phyloP scores from a whole-genome alignment of 352 stramenopile genomes.

The Aphanomyces cochlioides region DNA sequence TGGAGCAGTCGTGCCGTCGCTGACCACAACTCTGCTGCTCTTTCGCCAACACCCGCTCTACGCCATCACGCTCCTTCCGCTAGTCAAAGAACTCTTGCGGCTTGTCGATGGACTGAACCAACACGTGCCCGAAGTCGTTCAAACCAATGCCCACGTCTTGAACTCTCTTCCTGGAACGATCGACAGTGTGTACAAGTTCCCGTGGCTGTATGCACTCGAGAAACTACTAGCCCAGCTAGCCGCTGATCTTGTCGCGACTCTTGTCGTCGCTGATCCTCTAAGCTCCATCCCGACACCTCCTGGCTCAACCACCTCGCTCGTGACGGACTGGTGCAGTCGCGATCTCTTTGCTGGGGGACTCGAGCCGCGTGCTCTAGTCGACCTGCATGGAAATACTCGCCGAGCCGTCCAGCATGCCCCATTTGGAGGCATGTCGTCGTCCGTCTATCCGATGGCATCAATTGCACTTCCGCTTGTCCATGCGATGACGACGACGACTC shows the following conservation, averaged over 20 bases:
- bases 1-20: slow-evolving; percentile 48
- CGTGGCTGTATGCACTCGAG: slow-evolving; percentile 57
- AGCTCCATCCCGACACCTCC: not conserved
- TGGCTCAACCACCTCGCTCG: not conserved
- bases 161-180: slow-evolving; percentile 1
- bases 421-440: not conserved
- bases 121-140: slow-evolving; percentile 33
- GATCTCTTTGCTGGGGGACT: too few relatives aligned
- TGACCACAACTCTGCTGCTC: slow-evolving; percentile 53
- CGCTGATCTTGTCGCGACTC: slow-evolving; percentile 52
- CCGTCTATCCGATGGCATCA: not conserved
- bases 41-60: slow-evolving; percentile 60
- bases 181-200: slow-evolving; percentile 36
- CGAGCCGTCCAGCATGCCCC: slow-evolving; percentile 8
- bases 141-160: slow-evolving; percentile 23
- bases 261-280: slow-evolving; percentile 43
- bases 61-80: slow-evolving; percentile 44
- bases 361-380: too few relatives aligned
- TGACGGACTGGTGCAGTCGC: too few relatives aligned
- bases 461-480: slow-evolving; percentile 6
- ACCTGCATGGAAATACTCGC: too few relatives aligned
- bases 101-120: slow-evolving; percentile 52
- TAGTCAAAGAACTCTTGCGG: slow-evolving; percentile 42
- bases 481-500: too few relatives aligned
- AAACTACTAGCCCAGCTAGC: slow-evolving; percentile 57